These are phyloP conservation scores for Globisporangium viniferum DNA, from an alignment of 352 stramenopile genomes.

Conservation along the genomic window DNA sequence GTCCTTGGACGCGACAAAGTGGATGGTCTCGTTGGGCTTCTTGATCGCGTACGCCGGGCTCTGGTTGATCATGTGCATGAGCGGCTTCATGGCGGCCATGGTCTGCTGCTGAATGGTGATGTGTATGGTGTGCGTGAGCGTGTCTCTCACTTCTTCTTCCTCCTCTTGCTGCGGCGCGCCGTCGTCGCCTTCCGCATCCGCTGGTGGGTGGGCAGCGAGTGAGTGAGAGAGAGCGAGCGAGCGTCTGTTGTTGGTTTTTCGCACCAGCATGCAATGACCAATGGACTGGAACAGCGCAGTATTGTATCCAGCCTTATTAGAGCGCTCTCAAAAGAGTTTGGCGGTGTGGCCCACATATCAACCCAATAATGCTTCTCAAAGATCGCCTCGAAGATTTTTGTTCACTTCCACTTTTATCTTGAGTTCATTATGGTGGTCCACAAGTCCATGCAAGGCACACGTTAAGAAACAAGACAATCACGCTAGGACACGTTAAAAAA, in stretches of 20 bases:
- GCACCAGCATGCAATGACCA: background rate
- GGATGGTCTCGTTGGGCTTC: constrained; percentile 28
- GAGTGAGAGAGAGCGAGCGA: constrained; percentile 3
- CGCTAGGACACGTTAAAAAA: no score
- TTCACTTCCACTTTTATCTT: no score
- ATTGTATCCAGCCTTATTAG: background rate
- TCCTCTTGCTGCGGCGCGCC: constrained; percentile 7
- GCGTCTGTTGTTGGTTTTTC: constrained; percentile 3
- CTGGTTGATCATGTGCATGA: constrained; percentile 48
- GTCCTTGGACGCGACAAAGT: constrained; percentile 45
- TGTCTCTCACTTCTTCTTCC: constrained; percentile 12
- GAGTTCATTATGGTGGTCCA: no score
- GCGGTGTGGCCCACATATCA: background rate
- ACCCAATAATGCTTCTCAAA: background rate
- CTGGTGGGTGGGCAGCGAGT: constrained; percentile 4
- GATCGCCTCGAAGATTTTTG: background rate
- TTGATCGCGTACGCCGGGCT: constrained; percentile 53
- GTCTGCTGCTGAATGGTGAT: background rate
- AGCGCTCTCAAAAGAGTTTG: background rate
- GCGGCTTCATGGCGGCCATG: constrained; percentile 21
- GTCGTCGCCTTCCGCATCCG: constrained; percentile 10
- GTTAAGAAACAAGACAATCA: no score
- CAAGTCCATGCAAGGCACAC: no score
- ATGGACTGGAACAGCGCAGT: background rate
- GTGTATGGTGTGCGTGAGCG: background rate